Evolutionary conservation across 805 yeast genomes (phyloP), one percentile per base, ranked within the genome.

Genomic region (Kuraishia hungarica): DNA sequence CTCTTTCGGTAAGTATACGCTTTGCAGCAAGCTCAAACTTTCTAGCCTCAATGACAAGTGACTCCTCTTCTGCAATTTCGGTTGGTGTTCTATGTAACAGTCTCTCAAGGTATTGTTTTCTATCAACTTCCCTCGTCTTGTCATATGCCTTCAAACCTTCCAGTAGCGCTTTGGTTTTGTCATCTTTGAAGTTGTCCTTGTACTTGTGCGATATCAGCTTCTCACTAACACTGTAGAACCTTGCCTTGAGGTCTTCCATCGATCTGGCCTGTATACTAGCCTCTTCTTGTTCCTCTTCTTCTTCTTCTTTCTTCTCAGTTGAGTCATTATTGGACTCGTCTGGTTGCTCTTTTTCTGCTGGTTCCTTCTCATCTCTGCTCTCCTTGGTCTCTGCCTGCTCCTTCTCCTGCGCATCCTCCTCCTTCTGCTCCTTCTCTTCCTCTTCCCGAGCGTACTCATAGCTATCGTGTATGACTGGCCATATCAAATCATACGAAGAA

Each of bases 51-150:
- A 93, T 84, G 11, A 94, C 89, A 52, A 94, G 74, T 0, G 96
- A 90, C 67, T 94, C 98, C 66, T 94, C 99, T 72, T 94, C 99
- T 0, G 98, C 98, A 50, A 94, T 89, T 67, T 94, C 99, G 0
- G 97, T 96, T 0, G 99, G 97, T 2, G 93, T 83, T 61, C 99
- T 75, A 43, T 83, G 83, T 49, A 93, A 75, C 46, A 94, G 72
- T 58, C 89, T 81, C 61, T 84, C 85, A 51, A 94, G 71, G 65
- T 93, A 93, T 53, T 80, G 80, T 62, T 94, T 94, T 58, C 99
- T 80, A 61, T 85, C 89, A 21, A 78, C 57, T 67, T 94, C 99
- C 60, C 81, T 83, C 6, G 78, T 77, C 61, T 83, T 85, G 47
- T 89, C 83, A 66, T 78, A 94, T 21, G 83, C 67, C 50, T 72